Evolutionary conservation across 352 stramenopile genomes (phyloP).

Genomic region (Pythium phragmiticola): DNA sequence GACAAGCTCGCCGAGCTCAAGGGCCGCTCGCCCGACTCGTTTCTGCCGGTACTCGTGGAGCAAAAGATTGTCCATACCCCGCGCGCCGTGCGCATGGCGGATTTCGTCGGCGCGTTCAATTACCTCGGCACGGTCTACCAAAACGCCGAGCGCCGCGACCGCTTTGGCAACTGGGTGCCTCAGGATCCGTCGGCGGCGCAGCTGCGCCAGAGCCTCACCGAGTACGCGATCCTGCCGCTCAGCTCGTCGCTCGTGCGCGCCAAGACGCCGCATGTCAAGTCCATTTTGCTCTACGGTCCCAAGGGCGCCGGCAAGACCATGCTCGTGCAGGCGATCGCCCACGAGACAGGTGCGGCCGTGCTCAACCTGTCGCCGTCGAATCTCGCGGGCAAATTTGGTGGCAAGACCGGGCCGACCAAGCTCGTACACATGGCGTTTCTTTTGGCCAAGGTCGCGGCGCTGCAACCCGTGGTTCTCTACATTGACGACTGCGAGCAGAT

Average conservation of each 20-base stretch:
- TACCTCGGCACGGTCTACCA: conserved; percentile 82
- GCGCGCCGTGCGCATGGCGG: conserved; percentile 44
- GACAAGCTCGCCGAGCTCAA: conserved; percentile 92
- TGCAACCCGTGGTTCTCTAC: conserved; percentile 93
- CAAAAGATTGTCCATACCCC: conserved; percentile 83
- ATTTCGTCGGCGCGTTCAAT: conserved; percentile 92
- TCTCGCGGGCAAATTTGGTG: conserved; percentile 92
- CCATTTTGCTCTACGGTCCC: conserved; percentile 94
- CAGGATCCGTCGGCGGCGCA: conserved; percentile 90
- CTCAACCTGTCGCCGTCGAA: conserved; percentile 93
- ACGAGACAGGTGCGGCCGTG: conserved; percentile 91
- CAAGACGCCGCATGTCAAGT: conserved; percentile 77
- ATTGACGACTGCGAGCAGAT: conserved; percentile 93
- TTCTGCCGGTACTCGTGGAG: conserved; percentile 89
- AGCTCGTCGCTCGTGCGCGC: conserved; percentile 71
- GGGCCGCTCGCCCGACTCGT: conserved; percentile 85
- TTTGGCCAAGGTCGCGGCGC: conserved; percentile 80
- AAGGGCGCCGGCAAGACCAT: conserved; percentile 92
- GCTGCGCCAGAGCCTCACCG: conserved; percentile 84
- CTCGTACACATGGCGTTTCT: conserved; percentile 94
- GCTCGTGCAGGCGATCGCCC: conserved; percentile 90
- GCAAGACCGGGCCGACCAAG: conserved; percentile 90
- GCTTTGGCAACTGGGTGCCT: conserved; percentile 86
- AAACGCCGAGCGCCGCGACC: conserved; percentile 59
- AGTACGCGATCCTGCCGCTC: conserved; percentile 91